Evolutionary conservation across 2,329 filamentous ascomycete species (phyloP).

Genomic region (Mariannaea sp.): DNA sequence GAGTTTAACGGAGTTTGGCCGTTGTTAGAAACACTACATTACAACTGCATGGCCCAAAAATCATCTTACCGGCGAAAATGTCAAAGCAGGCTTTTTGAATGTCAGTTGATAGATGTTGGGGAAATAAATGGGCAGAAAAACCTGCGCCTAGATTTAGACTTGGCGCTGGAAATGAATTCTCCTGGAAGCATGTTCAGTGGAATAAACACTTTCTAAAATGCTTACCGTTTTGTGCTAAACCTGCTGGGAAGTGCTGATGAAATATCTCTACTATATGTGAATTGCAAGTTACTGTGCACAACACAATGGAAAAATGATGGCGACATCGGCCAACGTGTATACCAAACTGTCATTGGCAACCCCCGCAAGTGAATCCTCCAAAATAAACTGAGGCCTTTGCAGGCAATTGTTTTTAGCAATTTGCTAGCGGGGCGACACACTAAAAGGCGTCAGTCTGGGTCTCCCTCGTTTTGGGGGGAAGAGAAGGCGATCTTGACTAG

Average conservation of each 20-base stretch:
- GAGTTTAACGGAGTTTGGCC: neutral
- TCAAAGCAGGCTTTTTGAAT: neutral
- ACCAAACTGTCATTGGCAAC: no score
- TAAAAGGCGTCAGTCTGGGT: conserved; percentile 18
- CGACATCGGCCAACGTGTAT: neutral
- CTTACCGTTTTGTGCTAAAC: no score
- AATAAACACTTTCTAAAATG: neutral
- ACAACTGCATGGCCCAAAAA: neutral
- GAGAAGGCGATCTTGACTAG: no score
- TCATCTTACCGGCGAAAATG: neutral
- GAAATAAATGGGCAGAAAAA: neutral
- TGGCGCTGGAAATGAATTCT: neutral
- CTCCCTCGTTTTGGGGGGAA: no score
- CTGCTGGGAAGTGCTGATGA: no score
- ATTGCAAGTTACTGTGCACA: no score
- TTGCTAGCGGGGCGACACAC: no score
- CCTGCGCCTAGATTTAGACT: neutral
- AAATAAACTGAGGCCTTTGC: conserved; percentile 15
- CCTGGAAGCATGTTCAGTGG: neutral
- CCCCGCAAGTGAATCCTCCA: neutral
- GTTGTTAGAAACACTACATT: neutral
- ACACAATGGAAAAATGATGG: no score
- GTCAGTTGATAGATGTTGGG: neutral
- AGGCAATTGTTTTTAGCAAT: neutral
- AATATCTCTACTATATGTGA: no score